Evolutionary conservation across 2,329 filamentous ascomycete species (phyloP), one percentile per base, ranked within the genome.

Genomic region (Furcasterigmium sp.): DNA sequence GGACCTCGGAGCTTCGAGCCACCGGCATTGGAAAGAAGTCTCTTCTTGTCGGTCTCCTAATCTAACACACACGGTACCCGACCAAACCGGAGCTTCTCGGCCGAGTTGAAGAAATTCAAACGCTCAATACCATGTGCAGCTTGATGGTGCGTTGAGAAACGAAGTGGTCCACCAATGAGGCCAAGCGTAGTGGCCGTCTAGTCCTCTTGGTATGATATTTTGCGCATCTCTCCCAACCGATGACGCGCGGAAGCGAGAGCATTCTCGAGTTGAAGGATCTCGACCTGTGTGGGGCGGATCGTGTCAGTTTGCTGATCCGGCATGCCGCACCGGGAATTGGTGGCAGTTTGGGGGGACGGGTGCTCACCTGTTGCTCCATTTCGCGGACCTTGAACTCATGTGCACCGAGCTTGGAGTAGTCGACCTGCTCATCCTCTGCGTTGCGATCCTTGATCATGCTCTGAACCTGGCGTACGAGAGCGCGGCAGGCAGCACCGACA

Each of bases 341-440:
- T 18, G 11, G n/a, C 14, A 21, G 13, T 8, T 30, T 21, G 23
- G 11, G 7, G 11, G 23, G 11, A 26, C 11, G 23, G 7, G 23
- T 48, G 58, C 64, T 59, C 75, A 95, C 91, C 87, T 98, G 93
- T 62, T 98, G 93, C 71, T 98, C 93, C 93, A 98, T 98, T 71
- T 98, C 91, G 56, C 85, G 80, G 41, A 96, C 90, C 77, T 98
- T 98, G 75, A 98, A 97, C 70, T 98, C 93, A 66, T 96, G 91
- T 25, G 85, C 82, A 49, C 87, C 91, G 37, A 98, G 72, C 69
- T 90, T 87, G 35, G 78, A 75, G 66, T 97, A 98, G 64, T 98
- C 93, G 18, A 94, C 82, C 40, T 78, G 73, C 28, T 91, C 88
- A 35, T 86, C 85, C 49, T 89, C 88, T 53, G 79, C 76, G 61